A percentile compares a stretch with the other conserved stretches of the same genome.
These are phyloP conservation scores for Xylariaceae sp. DNA, from an alignment of 2,329 filamentous ascomycete genomes.

Conservation along the genomic window DNA sequence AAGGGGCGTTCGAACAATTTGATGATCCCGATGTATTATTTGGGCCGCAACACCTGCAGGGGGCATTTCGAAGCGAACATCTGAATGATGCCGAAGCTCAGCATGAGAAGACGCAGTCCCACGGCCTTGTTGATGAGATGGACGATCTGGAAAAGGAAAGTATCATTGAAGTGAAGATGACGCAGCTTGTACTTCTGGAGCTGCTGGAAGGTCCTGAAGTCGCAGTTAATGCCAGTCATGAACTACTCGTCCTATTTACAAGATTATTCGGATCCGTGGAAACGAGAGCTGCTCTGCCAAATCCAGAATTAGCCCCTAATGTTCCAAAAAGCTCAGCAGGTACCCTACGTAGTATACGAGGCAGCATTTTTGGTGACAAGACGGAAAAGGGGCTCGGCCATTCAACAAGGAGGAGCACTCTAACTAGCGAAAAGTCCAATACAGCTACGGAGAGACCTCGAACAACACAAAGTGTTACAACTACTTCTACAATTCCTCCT, in stretches of 20 bases:
- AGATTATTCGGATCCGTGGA: conserved; percentile 65
- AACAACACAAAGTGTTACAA: conserved; percentile 42
- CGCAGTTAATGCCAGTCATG: conserved; percentile 83
- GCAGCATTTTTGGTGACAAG: conserved; percentile 73
- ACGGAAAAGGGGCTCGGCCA: conserved; percentile 36
- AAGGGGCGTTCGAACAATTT: conserved; percentile 89
- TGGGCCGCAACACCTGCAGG: conserved; percentile 51
- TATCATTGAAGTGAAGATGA: conserved; percentile 94
- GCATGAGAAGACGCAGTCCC: conserved; percentile 30
- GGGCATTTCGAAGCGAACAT: conserved; percentile 60
- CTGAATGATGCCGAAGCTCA: conserved; percentile 52
- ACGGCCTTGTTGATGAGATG: conserved; percentile 71
- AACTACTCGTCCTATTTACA: conserved; percentile 77
- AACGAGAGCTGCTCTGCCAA: conserved; percentile 33
- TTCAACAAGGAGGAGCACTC: conserved; percentile 37
- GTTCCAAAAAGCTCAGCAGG: conserved; percentile 67
- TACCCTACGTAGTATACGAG: conserved; percentile 64
- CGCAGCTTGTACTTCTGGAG: conserved; percentile 80
- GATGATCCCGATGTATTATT: conserved; percentile 67
- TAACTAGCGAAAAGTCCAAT: conserved; percentile 29
- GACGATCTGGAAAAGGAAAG: conserved; percentile 78
- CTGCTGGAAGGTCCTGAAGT: conserved; percentile 76
- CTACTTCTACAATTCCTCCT: conserved; percentile 56
- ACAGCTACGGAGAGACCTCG: conserved; percentile 34
- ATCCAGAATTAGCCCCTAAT: conserved; percentile 39